phyloP scores from a whole-genome alignment of 805 yeast genomes.

The Ogataea pignaliae region DNA sequence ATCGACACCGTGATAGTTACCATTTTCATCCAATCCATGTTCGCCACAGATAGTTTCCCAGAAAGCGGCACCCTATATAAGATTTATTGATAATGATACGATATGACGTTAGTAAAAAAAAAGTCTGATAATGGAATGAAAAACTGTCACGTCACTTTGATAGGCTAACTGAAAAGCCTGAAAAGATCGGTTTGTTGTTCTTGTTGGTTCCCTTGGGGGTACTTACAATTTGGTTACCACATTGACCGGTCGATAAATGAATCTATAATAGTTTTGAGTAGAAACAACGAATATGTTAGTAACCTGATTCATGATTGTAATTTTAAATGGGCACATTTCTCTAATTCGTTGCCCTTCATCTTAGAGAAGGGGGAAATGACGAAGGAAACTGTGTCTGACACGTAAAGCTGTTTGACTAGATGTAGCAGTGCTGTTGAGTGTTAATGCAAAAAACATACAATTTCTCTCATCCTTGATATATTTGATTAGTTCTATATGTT shows the following conservation, averaged over 20 bases:
- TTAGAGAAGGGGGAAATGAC: too few relatives aligned
- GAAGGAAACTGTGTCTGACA: not conserved
- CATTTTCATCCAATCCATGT: constrained; percentile 74
- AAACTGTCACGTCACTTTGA: not conserved
- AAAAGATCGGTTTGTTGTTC: too few relatives aligned
- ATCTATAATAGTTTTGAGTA: constrained; percentile 41
- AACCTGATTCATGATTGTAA: too few relatives aligned
- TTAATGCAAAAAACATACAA: constrained; percentile 19
- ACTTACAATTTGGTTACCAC: constrained; percentile 94
- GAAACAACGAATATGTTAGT: constrained; percentile 9
- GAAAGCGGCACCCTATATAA: constrained; percentile 73
- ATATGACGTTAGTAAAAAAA: constrained; percentile 9
- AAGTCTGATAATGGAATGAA: not conserved
- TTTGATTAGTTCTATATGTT: too few relatives aligned
- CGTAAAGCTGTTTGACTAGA: not conserved
- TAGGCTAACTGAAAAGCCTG: too few relatives aligned
- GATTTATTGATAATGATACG: too few relatives aligned
- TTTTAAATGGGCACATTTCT: too few relatives aligned
- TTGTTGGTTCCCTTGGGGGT: constrained; percentile 1
- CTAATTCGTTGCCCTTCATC: too few relatives aligned
- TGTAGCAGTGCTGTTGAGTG: not conserved
- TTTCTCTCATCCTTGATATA: constrained; percentile 26
- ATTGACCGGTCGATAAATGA: constrained; percentile 96
- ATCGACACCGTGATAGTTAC: constrained; percentile 60
- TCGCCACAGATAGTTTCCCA: constrained; percentile 92